Conservation (phyloP, 768 basidiomycete species). For the Lanmaoa pseudosensibilis region DNA sequence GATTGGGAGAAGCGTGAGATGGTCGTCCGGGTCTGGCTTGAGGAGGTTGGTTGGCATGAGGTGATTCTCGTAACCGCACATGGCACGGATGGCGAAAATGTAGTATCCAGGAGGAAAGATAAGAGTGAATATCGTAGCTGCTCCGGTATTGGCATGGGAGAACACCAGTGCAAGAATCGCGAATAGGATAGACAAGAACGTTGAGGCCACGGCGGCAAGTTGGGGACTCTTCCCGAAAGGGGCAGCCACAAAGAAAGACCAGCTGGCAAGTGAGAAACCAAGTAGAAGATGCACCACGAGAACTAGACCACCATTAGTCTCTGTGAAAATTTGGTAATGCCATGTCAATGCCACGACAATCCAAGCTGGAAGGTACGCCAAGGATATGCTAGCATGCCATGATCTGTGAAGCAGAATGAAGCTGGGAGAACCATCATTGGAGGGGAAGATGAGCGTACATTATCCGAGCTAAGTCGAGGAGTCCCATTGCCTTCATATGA, state of each 20-base stretch:
- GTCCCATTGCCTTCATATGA: conserved; percentile 81
- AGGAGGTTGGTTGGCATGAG: conserved; percentile 53
- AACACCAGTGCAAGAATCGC: conserved; percentile 66
- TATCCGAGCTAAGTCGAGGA: conserved; percentile 67
- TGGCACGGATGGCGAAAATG: conserved; percentile 65
- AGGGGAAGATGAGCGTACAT: conserved; percentile 36
- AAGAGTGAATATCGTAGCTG: conserved; percentile 62
- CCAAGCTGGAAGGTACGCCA: conserved; percentile 78
- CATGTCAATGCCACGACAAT: conserved; percentile 63
- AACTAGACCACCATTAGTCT: conserved; percentile 58
- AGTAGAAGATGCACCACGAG: conserved; percentile 65
- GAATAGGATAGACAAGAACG: conserved; percentile 63
- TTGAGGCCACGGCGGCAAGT: conserved; percentile 64
- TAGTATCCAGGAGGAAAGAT: conserved; percentile 78
- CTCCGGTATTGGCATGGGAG: conserved; percentile 39
- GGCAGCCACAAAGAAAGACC: conserved; percentile 68
- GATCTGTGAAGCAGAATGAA: conserved; percentile 29
- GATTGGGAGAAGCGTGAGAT: conserved; percentile 54
- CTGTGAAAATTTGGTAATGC: conserved; percentile 65
- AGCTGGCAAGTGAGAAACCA: conserved; percentile 65
- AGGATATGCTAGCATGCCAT: conserved; percentile 68
- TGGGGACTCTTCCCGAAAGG: conserved; percentile 75
- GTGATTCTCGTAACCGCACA: conserved; percentile 67
- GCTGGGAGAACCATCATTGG: background rate
- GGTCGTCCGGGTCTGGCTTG: conserved; percentile 59